phyloP scores from a whole-genome alignment of 441 rosid species.

The Melastoma candidum region DNA sequence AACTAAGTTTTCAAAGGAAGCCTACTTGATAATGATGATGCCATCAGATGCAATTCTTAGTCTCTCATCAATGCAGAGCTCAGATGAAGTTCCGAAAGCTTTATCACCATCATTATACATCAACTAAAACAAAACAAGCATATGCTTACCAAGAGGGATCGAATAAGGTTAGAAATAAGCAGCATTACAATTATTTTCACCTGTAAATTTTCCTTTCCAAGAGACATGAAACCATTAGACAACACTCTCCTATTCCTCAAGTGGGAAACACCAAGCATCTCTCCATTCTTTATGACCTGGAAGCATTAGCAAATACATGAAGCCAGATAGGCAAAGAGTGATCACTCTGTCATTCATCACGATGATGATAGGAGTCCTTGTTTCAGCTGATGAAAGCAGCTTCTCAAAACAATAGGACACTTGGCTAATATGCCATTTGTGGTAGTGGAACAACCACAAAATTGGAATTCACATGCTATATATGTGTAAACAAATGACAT shows the following conservation, averaged over 20 bases:
- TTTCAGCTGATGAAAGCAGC: too few species aligned
- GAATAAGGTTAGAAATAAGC: constrained; percentile 9
- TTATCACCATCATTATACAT: constrained; percentile 98
- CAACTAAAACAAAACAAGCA: constrained; percentile 42
- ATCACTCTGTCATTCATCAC: too few species aligned
- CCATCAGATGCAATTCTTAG: constrained; percentile 90
- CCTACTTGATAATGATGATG: constrained; percentile 82
- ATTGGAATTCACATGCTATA: too few species aligned
- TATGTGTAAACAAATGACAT: too few species aligned
- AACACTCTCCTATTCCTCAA: constrained; percentile 87
- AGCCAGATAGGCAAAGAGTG: too few species aligned
- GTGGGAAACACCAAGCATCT: constrained; percentile 99
- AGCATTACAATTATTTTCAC: constrained; percentile 24
- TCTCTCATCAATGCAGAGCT: constrained; percentile 90
- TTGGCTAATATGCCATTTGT: too few species aligned
- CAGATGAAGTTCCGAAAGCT: constrained; percentile 91
- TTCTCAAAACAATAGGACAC: too few species aligned
- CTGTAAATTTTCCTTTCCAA: constrained; percentile 93
- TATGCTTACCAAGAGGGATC: constrained; percentile 14
- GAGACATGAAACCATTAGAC: constrained; percentile 83
- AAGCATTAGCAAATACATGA: constrained; percentile 11
- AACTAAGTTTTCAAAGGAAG: background rate
- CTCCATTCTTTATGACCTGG: constrained; percentile 97
- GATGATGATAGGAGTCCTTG: too few species aligned
- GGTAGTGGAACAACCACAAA: too few species aligned